A percentile compares a stretch with the other conserved stretches of the same genome.
Evolutionary conservation across 805 yeast genomes (phyloP).

Genomic region (Candida boidinii): DNA sequence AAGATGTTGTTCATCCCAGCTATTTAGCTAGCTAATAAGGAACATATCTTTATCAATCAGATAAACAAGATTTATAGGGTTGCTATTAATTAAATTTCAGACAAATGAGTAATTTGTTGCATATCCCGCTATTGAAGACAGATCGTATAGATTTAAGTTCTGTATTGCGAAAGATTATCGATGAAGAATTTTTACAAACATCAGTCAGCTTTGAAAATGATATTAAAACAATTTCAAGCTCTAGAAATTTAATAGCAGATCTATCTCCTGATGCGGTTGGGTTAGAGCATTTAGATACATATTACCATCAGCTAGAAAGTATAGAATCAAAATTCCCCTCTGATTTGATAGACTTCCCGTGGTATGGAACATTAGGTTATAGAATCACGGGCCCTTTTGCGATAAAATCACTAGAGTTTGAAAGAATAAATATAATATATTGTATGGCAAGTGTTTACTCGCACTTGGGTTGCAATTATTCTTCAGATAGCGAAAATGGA

Average conservation of each 20-base stretch:
- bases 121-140: constrained; percentile 30
- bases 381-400: constrained; percentile 39
- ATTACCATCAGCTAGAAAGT: constrained; percentile 35
- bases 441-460: constrained; percentile 64
- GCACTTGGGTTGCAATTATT: constrained; percentile 39
- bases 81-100: too few relatives aligned
- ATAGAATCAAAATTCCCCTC: constrained; percentile 53
- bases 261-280: constrained; percentile 26
- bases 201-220: constrained; percentile 20
- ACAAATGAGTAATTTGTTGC: constrained; percentile 30
- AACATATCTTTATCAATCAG: too few relatives aligned
- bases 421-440: constrained; percentile 53
- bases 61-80: too few relatives aligned
- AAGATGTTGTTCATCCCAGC: too few relatives aligned
- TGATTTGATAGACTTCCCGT: constrained; percentile 51
- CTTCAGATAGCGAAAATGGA: constrained; percentile 41
- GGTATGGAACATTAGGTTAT: constrained; percentile 66
- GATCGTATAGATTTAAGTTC: constrained; percentile 25
- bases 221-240: constrained; percentile 29
- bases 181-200: constrained; percentile 30
- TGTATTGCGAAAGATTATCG: constrained; percentile 26
- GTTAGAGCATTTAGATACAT: constrained; percentile 31
- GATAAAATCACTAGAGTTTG: constrained; percentile 44
- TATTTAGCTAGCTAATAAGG: too few relatives aligned
- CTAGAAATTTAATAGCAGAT: constrained; percentile 32